Conservation (phyloP, 2,329 filamentous ascomycete genomes). For the Pestalotiopsis sp. region DNA sequence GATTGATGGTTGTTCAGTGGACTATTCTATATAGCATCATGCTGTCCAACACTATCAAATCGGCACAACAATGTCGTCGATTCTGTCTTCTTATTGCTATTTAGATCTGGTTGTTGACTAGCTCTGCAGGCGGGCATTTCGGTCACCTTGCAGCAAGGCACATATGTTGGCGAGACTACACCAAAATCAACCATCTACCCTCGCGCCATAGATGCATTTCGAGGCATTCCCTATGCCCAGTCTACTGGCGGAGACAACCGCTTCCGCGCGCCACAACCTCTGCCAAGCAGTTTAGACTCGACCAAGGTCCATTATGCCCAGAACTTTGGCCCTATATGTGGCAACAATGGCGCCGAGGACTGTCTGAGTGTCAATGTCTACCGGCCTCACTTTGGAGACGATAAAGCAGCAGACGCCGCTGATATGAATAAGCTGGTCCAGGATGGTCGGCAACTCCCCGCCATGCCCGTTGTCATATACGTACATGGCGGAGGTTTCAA, state of each 20-base stretch:
- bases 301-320: slow-evolving; percentile 35
- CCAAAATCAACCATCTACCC: slow-evolving; percentile 34
- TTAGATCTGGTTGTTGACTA: background rate
- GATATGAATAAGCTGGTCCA: slow-evolving; percentile 28
- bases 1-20: no score
- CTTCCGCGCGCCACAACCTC: slow-evolving; percentile 44
- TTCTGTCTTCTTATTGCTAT: background rate
- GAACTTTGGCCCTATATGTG: slow-evolving; percentile 40
- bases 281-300: slow-evolving; percentile 26
- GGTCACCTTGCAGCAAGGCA: slow-evolving; percentile 35
- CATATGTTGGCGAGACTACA: slow-evolving; percentile 40
- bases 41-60: background rate
- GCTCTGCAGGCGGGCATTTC: background rate
- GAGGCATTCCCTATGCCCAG: slow-evolving; percentile 53
- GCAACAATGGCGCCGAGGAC: slow-evolving; percentile 47
- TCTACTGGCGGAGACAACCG: slow-evolving; percentile 44
- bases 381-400: slow-evolving; percentile 37
- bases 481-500: slow-evolving; percentile 68
- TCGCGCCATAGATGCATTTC: slow-evolving; percentile 48
- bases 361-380: slow-evolving; percentile 58
- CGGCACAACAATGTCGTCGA: background rate
- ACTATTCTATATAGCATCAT: background rate
- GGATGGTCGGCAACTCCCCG: slow-evolving; percentile 22
- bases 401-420: slow-evolving; percentile 20
- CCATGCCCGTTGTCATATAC: slow-evolving; percentile 58